A percentile compares a stretch with the other conserved stretches of the same genome.
Conservation (phyloP, 139 green algal species). For the Coelastrella sp. region DNA sequence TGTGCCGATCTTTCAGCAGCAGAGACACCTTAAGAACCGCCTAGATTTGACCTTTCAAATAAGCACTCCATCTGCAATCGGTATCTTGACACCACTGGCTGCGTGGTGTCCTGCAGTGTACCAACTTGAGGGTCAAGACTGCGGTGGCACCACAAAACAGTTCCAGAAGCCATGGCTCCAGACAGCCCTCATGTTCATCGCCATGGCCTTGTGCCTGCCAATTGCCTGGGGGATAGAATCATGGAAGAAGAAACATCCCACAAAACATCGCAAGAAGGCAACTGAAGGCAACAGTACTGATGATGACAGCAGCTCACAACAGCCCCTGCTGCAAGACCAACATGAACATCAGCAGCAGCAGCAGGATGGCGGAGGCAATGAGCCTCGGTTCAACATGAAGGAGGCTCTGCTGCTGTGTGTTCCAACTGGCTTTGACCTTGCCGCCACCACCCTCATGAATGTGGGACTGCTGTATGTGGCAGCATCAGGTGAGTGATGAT, state of each 20-base stretch:
- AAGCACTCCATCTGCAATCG: neutral
- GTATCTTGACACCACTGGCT: neutral
- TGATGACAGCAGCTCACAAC: neutral
- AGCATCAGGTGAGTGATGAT: slow-evolving; percentile 56
- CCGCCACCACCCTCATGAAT: slow-evolving; percentile 80
- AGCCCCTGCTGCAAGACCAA: neutral
- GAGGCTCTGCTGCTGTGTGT: slow-evolving; percentile 68
- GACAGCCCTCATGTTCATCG: slow-evolving; percentile 43
- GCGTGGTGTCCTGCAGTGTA: slow-evolving; percentile 42
- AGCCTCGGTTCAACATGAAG: slow-evolving; percentile 25
- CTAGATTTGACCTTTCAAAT: too few relatives aligned
- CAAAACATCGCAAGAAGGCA: neutral
- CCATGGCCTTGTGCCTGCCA: slow-evolving; percentile 44
- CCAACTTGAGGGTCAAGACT: slow-evolving; percentile 40
- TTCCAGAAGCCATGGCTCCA: slow-evolving; percentile 60
- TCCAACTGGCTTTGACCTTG: slow-evolving; percentile 72
- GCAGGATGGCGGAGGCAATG: slow-evolving; percentile 18
- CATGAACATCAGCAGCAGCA: slow-evolving; percentile 1
- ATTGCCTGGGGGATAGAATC: slow-evolving; percentile 15
- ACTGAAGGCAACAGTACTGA: neutral
- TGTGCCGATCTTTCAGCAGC: too few relatives aligned
- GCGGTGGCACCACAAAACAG: slow-evolving; percentile 12
- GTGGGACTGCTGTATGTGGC: slow-evolving; percentile 79
- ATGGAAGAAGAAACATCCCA: slow-evolving; percentile 4
- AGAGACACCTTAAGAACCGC: too few relatives aligned